Evolutionary conservation across 345 rosid genomes (phyloP).

Genomic region (Murraya koenigii): DNA sequence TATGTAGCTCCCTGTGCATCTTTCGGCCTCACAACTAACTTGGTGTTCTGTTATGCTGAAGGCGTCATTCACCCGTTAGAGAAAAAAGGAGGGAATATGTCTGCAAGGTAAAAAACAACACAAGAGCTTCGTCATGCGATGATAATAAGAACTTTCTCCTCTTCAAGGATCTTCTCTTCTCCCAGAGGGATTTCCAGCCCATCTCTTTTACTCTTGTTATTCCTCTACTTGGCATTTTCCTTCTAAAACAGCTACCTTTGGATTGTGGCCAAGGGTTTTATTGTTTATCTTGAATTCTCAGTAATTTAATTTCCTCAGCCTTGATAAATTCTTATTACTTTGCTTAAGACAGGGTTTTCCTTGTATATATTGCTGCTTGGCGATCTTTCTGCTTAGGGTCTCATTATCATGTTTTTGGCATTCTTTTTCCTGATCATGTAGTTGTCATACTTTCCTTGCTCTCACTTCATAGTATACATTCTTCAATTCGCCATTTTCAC

Average conservation of each 20-base stretch:
- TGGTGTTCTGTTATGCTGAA: conserved; percentile 92
- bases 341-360: not conserved
- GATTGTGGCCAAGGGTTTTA: conserved; percentile 4
- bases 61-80: conserved; percentile 90
- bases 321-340: not conserved
- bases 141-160: conserved; percentile 37
- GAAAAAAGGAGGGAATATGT: conserved; percentile 95
- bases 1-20: conserved; percentile 52
- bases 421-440: not conserved
- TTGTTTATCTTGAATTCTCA: not conserved
- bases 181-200: conserved; percentile 10
- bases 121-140: conserved; percentile 52
- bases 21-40: conserved; percentile 66
- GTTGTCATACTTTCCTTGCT: not conserved
- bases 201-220: conserved; percentile 9
- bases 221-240: conserved; percentile 11
- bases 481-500: not conserved
- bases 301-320: not conserved
- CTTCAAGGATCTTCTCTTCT: conserved; percentile 30
- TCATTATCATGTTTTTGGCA: not conserved
- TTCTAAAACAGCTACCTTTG: not conserved
- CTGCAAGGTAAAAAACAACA: conserved; percentile 83
- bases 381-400: not conserved
- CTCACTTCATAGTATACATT: not conserved
- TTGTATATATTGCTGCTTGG: conserved; percentile 1